phyloP scores from a whole-genome alignment of 768 basidiomycete genomes.

The Mycena rebaudengoi region DNA sequence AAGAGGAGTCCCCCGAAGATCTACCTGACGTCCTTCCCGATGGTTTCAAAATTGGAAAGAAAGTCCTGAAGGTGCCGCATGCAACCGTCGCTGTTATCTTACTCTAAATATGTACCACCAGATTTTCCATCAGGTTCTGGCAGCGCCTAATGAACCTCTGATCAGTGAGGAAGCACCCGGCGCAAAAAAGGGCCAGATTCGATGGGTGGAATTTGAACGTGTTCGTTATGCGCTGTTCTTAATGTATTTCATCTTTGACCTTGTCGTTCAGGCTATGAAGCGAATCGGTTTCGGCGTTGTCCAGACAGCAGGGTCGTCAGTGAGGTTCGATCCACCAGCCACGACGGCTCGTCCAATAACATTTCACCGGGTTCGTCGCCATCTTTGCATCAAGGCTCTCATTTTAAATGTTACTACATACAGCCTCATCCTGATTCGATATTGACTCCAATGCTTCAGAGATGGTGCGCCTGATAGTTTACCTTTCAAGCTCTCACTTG shows the following conservation, averaged over 20 bases:
- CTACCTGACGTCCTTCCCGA: constrained; percentile 22
- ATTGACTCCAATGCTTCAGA: constrained; percentile 14
- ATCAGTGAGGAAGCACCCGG: not conserved
- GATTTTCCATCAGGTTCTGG: constrained; percentile 22
- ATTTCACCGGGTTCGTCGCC: constrained; percentile 21
- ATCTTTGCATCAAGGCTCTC: too few species aligned
- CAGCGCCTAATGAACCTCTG: not conserved
- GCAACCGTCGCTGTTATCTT: not conserved
- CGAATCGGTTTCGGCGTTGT: constrained; percentile 21
- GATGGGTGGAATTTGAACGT: constrained; percentile 27
- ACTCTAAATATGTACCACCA: not conserved
- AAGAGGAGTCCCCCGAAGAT: constrained; percentile 13
- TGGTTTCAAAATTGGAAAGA: constrained; percentile 24
- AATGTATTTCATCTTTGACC: not conserved
- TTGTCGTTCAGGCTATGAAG: constrained; percentile 16
- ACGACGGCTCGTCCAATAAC: constrained; percentile 21
- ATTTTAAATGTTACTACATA: too few species aligned
- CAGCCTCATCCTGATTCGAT: constrained; percentile 28
- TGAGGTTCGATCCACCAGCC: constrained; percentile 28
- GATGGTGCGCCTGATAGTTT: not conserved
- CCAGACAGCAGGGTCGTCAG: constrained; percentile 27
- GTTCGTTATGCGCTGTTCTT: not conserved
- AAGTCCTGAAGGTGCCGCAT: constrained; percentile 12
- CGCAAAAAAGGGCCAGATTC: constrained; percentile 19
- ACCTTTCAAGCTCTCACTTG: not conserved